Base-by-base conservation (phyloP, 768 basidiomycete species). In the Boletus pseudopeckii region DNA sequence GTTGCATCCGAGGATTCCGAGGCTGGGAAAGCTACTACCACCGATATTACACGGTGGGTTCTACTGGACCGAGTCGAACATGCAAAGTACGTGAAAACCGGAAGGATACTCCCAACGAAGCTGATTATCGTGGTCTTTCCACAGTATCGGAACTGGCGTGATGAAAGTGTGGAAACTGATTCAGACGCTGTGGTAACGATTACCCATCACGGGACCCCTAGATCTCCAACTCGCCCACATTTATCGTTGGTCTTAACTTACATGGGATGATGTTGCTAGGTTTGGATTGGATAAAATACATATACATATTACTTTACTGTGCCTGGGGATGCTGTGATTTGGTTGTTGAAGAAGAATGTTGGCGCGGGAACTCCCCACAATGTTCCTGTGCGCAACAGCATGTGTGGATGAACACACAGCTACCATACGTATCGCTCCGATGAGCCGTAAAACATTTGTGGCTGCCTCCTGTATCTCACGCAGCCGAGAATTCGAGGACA, bases 121-220 rank as follows among this genome's bases (percentile, higher is more conserved):
- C 43, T 65, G 13, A 59, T 28, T 13, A 15, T 37, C 18, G 18
- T 44, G 37, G 36, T 20, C 38, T 47, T 28, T 9, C 49, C 51
- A 36, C 62, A 91, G 88, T 64, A 82, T 88, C 60, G 82, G 87
- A 57, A 89, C 85, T 14, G 89, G 89, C 24, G 80, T 87, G 34
- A 62, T 80, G 63, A 90, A 91, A 72, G 77, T 90, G 49, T 91
- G 88, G 88, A 80, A 80, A 49, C 70, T 77, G 45, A 81, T 74
- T 33, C 75, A 75, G 53, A 65, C 68, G 4, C 44, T 60, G 52
- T 66, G 66, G 66, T 59, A 24, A 55, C 13, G 9, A 9, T 28
- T 28, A 28, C n/a, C 3, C 10, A 44, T 42, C 40, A 45, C 26
- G 11, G 33, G 9, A 32, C 18, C 1, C 15, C 36, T 28, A 30